Conservation (phyloP, 345 rosid species). For the Conringia planisiliqua region DNA sequence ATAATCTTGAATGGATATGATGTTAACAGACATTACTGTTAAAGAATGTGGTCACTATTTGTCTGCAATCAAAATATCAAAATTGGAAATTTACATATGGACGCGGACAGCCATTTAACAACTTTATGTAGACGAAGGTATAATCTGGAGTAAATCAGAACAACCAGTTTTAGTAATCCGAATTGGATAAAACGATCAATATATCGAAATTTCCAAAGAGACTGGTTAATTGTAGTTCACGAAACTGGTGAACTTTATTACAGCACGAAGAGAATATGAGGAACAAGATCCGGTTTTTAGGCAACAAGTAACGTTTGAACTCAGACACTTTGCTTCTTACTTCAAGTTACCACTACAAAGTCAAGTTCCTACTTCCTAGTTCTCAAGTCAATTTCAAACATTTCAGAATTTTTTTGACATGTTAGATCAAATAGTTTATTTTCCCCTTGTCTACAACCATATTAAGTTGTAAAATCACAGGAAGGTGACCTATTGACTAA, state of each 20-base stretch:
- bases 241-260: constrained; percentile 10
- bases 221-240: constrained; percentile 2
- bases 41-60: too few species aligned
- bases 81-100: too few species aligned
- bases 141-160: not conserved
- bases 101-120: too few species aligned
- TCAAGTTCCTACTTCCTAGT: not conserved
- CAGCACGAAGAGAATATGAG: not conserved
- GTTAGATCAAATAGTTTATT: not conserved
- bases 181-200: not conserved
- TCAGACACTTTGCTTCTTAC: constrained; percentile 32
- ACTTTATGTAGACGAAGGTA: not conserved
- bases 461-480: not conserved
- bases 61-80: too few species aligned
- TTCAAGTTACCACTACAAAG: constrained; percentile 3
- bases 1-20: too few species aligned
- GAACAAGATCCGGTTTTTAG: constrained; percentile 28
- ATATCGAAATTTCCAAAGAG: not conserved
- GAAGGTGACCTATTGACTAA: not conserved
- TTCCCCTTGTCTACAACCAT: not conserved
- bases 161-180: not conserved
- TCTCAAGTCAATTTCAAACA: not conserved
- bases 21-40: too few species aligned
- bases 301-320: constrained; percentile 21
- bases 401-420: not conserved